Evolutionary conservation across 768 basidiomycete species (phyloP).

Genomic region (Austroboletus eburneus): DNA sequence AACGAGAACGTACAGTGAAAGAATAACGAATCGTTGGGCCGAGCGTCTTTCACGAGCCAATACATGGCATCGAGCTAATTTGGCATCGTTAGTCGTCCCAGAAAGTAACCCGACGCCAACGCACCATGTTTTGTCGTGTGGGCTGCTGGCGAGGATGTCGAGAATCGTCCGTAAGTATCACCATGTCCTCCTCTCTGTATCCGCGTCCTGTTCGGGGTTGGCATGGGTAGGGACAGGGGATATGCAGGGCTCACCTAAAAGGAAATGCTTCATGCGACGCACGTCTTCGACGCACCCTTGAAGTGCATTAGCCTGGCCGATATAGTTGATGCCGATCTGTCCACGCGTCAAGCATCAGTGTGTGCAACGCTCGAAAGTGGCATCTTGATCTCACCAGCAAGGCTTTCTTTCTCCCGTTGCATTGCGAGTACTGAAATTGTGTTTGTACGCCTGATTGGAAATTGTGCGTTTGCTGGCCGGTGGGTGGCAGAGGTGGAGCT

Average conservation of each 20-base stretch:
- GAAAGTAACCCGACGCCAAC: constrained; percentile 19
- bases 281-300: constrained; percentile 93
- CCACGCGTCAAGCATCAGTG: background rate
- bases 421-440: constrained; percentile 84
- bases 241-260: constrained; percentile 48
- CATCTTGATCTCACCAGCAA: constrained; percentile 79
- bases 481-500: constrained; percentile 53
- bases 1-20: constrained; percentile 66
- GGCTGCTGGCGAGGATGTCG: constrained; percentile 59
- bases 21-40: constrained; percentile 81
- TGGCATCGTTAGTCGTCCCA: background rate
- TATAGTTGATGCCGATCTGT: constrained; percentile 89
- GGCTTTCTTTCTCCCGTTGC: constrained; percentile 84
- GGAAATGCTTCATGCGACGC: constrained; percentile 72
- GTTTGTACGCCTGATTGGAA: constrained; percentile 46
- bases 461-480: constrained; percentile 58
- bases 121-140: constrained; percentile 76
- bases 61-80: constrained; percentile 71
- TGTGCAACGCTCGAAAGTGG: constrained; percentile 24
- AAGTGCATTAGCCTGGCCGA: constrained; percentile 61
- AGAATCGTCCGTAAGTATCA: constrained; percentile 78
- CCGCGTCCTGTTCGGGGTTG: constrained; percentile 31
- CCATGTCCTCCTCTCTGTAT: constrained; percentile 78
- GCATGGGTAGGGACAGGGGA: background rate
- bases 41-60: constrained; percentile 84